These are phyloP conservation scores for Jackrogersella minutella DNA, from an alignment of 495 filamentous ascomycete genomes.

Conservation along the genomic window DNA sequence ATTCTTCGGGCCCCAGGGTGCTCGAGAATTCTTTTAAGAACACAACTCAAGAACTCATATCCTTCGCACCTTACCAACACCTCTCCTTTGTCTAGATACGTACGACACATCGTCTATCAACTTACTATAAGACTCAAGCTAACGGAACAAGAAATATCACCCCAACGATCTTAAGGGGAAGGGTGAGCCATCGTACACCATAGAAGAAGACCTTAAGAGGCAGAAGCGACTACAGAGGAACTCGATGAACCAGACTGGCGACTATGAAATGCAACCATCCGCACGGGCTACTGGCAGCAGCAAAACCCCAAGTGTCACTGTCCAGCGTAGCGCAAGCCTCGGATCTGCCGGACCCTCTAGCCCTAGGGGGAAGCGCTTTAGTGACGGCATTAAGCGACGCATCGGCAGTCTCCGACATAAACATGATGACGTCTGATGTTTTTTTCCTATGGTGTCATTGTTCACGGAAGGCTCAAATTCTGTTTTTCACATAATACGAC, in stretches of 20 bases:
- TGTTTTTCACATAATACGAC: too few species aligned
- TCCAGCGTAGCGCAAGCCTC: conserved; percentile 48
- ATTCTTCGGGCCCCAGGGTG: background rate
- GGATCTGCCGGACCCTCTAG: conserved; percentile 37
- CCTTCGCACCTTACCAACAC: background rate
- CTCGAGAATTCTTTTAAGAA: background rate
- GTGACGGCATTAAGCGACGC: conserved; percentile 55
- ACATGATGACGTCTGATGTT: conserved; percentile 13
- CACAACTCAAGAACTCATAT: background rate
- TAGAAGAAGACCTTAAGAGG: conserved; percentile 69
- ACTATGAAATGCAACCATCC: conserved; percentile 55
- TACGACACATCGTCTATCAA: background rate
- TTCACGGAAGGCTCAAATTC: too few species aligned
- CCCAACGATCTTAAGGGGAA: conserved; percentile 80
- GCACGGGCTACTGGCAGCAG: background rate
- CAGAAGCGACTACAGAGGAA: conserved; percentile 29
- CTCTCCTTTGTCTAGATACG: background rate
- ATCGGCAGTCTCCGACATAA: conserved; percentile 56
- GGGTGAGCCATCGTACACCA: conserved; percentile 75
- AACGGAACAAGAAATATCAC: conserved; percentile 65
- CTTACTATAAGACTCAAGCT: conserved; percentile 10
- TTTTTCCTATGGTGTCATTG: too few species aligned
- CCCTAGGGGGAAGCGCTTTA: conserved; percentile 49
- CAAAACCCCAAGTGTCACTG: conserved; percentile 26
- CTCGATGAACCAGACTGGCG: conserved; percentile 8